Base-by-base conservation (phyloP, 768 basidiomycete genomes). In the Hypsizygus marmoreus region DNA sequence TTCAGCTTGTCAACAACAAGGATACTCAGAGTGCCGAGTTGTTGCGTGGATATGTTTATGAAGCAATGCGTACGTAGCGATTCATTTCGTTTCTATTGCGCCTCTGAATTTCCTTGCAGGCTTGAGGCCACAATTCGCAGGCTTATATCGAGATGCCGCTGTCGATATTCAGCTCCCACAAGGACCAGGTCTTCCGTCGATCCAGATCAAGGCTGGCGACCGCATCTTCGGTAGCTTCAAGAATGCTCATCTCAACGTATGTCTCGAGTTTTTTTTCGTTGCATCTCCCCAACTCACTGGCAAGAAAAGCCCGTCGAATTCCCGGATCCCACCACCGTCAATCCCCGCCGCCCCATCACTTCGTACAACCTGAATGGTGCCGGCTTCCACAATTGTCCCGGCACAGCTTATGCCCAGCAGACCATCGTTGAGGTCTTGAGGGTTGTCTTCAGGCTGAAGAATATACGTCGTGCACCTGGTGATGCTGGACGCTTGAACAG, bases 11-110 rank as follows among this genome's bases (percentile, higher is more conserved):
- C 4, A 53, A 64, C 22, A 57, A 58, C 25, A 59, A 58, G 5
- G 70, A 71, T 47, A 36, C 54, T 3, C 50, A 62, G 23, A 69
- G 69, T 40, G 57, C 55, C 5, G 64, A 70, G 28, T 45, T 72
- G 17, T 55, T 81, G 6, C 63, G 58, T 7, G 79, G 78, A 14
- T 82, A 81, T 53, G 71, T 76, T 11, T 60, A 71, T 19, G 79
- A 82, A 54, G 80, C 72, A 0, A 72, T 79, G 70, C 64, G 79
- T 75, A 37, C 30, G 72, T 68, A 2, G 16, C 17, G 9, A n/a
- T 20, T 10, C 17, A 16, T 16, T 43, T 29, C 3, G 17, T 7
- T 6, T 26, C 3, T n/a, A 22, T 23, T n/a, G 6, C 19, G 30
- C 3, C 2, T n/a, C 12, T 28, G 26, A 26, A 26, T 40, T 35